Conservation (phyloP, 192 early-diverging fungal species). For the Coemansia sp. region DNA sequence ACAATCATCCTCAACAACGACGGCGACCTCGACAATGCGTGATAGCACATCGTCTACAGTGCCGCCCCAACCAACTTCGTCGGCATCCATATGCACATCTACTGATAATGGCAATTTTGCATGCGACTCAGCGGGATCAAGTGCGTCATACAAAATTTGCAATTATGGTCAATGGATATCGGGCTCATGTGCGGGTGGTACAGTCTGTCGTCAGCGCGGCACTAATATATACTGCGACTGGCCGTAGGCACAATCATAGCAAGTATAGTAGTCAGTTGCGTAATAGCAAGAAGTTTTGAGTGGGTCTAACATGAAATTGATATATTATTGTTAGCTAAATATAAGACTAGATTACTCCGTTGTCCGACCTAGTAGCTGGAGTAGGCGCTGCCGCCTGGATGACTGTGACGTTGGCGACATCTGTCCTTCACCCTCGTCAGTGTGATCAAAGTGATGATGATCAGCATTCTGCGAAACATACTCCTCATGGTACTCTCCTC, state of each 20-base stretch:
- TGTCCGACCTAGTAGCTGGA: background rate
- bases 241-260: background rate
- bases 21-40: background rate
- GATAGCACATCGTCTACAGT: background rate
- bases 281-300: no score
- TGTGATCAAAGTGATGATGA: background rate
- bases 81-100: background rate
- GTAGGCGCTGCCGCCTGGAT: background rate
- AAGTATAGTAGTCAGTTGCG: background rate
- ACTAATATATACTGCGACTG: background rate
- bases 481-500: background rate
- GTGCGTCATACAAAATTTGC: background rate
- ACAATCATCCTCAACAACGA: background rate
- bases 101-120: background rate
- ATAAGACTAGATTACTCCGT: background rate
- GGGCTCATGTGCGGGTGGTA: background rate
- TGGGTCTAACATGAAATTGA: background rate
- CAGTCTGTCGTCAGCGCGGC: background rate
- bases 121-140: background rate
- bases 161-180: background rate
- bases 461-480: background rate
- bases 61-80: background rate
- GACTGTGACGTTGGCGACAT: background rate
- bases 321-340: background rate
- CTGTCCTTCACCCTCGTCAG: background rate